phyloP scores from a whole-genome alignment of 2,329 filamentous ascomycete genomes.

The Lachnellula subtilissima region DNA sequence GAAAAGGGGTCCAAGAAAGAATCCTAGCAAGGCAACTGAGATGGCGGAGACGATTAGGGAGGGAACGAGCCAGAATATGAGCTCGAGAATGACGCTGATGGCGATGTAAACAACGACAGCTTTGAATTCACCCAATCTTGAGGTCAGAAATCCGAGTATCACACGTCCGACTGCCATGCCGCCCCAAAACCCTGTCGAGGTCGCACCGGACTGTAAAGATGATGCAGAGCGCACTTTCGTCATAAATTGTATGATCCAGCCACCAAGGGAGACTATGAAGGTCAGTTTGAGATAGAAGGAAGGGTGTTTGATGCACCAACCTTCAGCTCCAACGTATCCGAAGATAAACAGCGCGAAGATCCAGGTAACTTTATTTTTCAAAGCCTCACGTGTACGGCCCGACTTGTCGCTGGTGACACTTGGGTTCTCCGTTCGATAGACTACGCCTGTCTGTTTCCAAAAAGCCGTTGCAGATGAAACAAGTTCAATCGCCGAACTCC shows the following conservation, averaged over 20 bases:
- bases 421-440: constrained; percentile 55
- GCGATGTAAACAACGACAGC: constrained; percentile 60
- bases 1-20: constrained; percentile 77
- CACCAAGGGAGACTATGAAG: constrained; percentile 64
- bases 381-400: constrained; percentile 25
- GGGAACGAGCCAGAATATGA: constrained; percentile 79
- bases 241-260: constrained; percentile 87
- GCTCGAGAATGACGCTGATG: constrained; percentile 57
- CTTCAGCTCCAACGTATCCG: constrained; percentile 72
- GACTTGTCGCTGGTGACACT: constrained; percentile 11
- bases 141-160: constrained; percentile 70
- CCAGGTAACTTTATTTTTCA: constrained; percentile 59
- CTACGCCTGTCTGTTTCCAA: constrained; percentile 55
- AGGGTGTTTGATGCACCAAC: constrained; percentile 35
- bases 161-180: constrained; percentile 73
- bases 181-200: constrained; percentile 78
- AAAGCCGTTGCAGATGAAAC: constrained; percentile 50
- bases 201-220: constrained; percentile 68
- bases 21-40: constrained; percentile 67
- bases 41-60: constrained; percentile 69
- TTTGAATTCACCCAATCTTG: constrained; percentile 65
- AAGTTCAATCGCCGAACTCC: constrained; percentile 52
- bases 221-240: constrained; percentile 66
- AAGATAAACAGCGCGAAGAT: constrained; percentile 70
- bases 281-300: constrained; percentile 27